These are phyloP conservation scores for Polygonum aviculare DNA, from an alignment of 148 eudicot genomes.

Conservation along the genomic window DNA sequence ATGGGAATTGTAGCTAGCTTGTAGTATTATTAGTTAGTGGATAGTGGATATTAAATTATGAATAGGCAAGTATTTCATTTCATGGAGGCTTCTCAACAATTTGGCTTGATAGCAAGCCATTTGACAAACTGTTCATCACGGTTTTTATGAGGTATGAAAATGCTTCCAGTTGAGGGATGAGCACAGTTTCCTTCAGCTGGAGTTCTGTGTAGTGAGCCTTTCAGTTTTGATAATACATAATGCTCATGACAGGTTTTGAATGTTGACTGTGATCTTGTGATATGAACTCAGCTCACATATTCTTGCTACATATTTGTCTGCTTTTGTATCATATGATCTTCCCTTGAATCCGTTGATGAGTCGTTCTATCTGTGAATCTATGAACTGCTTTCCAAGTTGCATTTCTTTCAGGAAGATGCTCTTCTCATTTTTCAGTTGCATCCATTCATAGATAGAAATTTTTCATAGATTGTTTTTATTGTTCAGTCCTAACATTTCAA, in stretches of 20 bases:
- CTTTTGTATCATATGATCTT: no score
- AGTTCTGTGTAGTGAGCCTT: not conserved
- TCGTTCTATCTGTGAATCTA: no score
- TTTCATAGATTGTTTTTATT: not conserved
- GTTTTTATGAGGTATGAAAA: not conserved
- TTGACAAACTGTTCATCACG: not conserved
- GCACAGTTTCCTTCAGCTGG: not conserved
- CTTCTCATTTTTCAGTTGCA: not conserved
- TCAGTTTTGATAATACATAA: not conserved
- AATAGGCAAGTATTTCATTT: not conserved
- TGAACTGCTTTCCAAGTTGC: no score
- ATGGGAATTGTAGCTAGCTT: not conserved
- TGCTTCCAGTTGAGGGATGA: not conserved
- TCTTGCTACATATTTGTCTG: no score
- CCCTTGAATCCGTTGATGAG: no score
- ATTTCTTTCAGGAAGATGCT: not conserved
- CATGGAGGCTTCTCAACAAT: not conserved
- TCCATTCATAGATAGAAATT: not conserved
- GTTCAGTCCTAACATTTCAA: not conserved
- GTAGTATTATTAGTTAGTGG: not conserved
- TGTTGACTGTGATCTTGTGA: not conserved
- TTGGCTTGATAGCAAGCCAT: not conserved
- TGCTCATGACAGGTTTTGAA: not conserved
- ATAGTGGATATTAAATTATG: not conserved
- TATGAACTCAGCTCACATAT: no score